Percentiles rank a stretch among this genome's conserved stretches.
These are phyloP conservation scores for Ophiosphaerella herpotricha DNA, from an alignment of 2,329 filamentous ascomycete species.

Conservation along the genomic window DNA sequence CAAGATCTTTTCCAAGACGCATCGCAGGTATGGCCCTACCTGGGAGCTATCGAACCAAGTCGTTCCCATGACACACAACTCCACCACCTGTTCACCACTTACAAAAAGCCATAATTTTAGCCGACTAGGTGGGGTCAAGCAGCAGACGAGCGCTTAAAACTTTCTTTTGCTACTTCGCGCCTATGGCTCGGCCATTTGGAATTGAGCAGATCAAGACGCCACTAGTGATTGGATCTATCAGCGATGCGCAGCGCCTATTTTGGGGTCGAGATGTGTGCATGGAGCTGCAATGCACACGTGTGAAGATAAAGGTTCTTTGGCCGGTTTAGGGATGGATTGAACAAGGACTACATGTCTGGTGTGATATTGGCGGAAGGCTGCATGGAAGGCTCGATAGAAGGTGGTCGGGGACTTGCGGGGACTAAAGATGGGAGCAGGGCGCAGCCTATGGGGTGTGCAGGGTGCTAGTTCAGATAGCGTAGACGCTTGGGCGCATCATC, in stretches of 20 bases:
- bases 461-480: neutral
- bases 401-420: conserved; percentile 1
- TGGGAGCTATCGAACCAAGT: too few species aligned
- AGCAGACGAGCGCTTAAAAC: too few species aligned
- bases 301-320: neutral
- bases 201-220: neutral
- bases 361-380: neutral
- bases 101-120: too few species aligned
- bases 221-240: neutral
- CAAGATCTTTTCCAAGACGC: too few species aligned
- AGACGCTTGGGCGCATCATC: neutral
- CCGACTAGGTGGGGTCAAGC: too few species aligned
- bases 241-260: neutral
- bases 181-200: too few species aligned
- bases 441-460: neutral
- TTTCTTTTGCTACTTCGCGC: too few species aligned
- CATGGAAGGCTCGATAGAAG: conserved; percentile 2
- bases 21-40: too few species aligned
- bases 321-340: neutral
- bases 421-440: neutral
- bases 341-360: neutral
- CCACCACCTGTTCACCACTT: too few species aligned
- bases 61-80: too few species aligned
- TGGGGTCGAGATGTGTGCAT: neutral
- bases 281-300: neutral